These are phyloP conservation scores for Tolypocladium guangdongense DNA, from an alignment of 2,329 filamentous ascomycete genomes.

Conservation along the genomic window DNA sequence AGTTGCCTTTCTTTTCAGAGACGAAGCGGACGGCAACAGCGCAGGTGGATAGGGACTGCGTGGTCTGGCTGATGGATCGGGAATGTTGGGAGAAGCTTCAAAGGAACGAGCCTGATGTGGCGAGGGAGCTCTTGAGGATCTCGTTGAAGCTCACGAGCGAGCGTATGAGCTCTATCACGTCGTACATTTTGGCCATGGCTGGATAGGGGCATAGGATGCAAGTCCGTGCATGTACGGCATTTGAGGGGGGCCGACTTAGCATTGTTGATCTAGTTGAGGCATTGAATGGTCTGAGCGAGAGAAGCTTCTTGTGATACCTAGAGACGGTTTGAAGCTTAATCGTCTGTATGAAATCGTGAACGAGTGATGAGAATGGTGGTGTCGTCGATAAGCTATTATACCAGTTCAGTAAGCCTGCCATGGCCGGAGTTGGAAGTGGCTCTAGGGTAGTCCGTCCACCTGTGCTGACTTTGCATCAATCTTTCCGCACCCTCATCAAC, in stretches of 20 bases:
- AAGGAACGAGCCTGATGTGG: slow-evolving; percentile 61
- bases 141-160: slow-evolving; percentile 92
- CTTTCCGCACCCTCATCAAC: not conserved
- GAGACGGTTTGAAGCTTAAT: not conserved
- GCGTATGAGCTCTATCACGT: slow-evolving; percentile 65
- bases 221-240: not conserved
- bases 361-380: too few species aligned
- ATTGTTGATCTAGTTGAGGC: too few species aligned
- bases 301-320: not conserved
- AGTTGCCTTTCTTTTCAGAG: slow-evolving; percentile 91
- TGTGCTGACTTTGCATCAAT: too few species aligned
- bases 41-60: slow-evolving; percentile 67
- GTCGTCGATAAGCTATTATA: too few species aligned
- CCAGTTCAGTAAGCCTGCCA: not conserved
- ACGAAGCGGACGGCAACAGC: slow-evolving; percentile 82
- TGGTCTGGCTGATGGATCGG: slow-evolving; percentile 70
- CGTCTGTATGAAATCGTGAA: not conserved
- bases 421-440: not conserved
- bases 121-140: slow-evolving; percentile 72
- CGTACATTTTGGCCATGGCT: slow-evolving; percentile 39
- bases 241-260: not conserved
- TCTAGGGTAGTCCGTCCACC: not conserved
- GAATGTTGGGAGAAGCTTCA: slow-evolving; percentile 66
- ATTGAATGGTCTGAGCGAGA: not conserved
- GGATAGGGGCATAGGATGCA: slow-evolving; percentile 18